phyloP scores from a whole-genome alignment of 352 stramenopile species.

The Globisporangium nodosum region DNA sequence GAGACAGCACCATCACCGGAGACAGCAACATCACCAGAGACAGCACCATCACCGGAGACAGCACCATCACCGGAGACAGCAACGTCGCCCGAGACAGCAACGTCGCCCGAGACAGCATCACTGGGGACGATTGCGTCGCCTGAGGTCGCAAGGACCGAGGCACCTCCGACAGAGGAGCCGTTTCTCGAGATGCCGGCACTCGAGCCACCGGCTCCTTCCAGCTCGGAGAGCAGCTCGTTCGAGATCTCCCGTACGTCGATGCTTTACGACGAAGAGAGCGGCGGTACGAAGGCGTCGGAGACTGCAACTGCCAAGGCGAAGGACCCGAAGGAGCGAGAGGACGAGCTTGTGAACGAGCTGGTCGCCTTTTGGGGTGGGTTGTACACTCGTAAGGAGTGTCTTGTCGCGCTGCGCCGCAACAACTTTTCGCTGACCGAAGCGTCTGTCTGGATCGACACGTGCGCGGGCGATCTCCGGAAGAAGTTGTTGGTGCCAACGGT shows the following conservation, averaged over 20 bases:
- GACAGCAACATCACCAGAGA: not conserved
- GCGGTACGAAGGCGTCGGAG: not conserved
- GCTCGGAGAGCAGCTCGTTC: slow-evolving; percentile 25
- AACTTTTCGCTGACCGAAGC: slow-evolving; percentile 33
- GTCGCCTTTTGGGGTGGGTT: slow-evolving; percentile 54
- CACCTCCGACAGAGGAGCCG: not conserved
- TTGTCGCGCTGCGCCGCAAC: slow-evolving; percentile 48
- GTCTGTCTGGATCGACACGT: slow-evolving; percentile 37
- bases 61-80: too few relatives aligned
- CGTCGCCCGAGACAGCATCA: too few relatives aligned
- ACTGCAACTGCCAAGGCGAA: not conserved
- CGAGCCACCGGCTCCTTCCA: not conserved
- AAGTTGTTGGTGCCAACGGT: slow-evolving; percentile 35
- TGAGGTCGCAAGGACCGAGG: not conserved
- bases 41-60: not conserved
- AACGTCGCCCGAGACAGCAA: too few relatives aligned
- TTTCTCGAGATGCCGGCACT: not conserved
- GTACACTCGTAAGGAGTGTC: slow-evolving; percentile 50
- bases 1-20: not conserved
- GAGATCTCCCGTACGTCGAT: slow-evolving; percentile 27
- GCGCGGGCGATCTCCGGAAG: slow-evolving; percentile 37
- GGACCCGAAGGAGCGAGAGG: slow-evolving; percentile 11
- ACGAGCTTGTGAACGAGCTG: slow-evolving; percentile 35
- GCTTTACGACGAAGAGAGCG: slow-evolving; percentile 19
- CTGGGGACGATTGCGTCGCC: too few relatives aligned